phyloP scores from a whole-genome alignment of 345 rosid species.

The Bruguiera gymnorhiza region DNA sequence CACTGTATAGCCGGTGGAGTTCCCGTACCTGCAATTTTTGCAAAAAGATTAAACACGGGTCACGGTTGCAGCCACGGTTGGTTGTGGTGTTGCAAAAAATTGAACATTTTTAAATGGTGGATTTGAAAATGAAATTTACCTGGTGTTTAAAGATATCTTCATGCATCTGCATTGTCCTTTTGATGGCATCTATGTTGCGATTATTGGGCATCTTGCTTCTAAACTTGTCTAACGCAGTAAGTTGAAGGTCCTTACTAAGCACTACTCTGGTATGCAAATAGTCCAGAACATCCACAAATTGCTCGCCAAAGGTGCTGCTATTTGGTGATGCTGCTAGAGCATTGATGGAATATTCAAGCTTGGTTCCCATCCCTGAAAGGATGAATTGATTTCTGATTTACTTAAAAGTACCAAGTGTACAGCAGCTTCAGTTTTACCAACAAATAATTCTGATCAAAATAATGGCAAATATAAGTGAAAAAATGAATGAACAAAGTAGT shows the following conservation, averaged over 20 bases:
- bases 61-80: too few species aligned
- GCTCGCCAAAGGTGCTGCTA: constrained; percentile 29
- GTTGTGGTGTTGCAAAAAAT: too few species aligned
- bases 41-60: too few species aligned
- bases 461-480: too few species aligned
- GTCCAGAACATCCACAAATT: constrained; percentile 43
- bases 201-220: constrained; percentile 34
- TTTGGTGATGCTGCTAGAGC: constrained; percentile 32
- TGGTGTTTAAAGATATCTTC: constrained; percentile 72
- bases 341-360: constrained; percentile 39
- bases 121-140: constrained; percentile 29
- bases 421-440: not conserved
- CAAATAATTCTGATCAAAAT: too few species aligned
- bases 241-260: constrained; percentile 20
- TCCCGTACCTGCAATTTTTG: constrained; percentile 60
- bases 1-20: constrained; percentile 69
- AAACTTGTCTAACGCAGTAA: constrained; percentile 18
- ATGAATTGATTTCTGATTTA: constrained; percentile 12
- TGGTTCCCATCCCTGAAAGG: constrained; percentile 81
- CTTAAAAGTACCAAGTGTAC: not conserved
- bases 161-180: constrained; percentile 75
- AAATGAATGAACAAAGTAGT: not conserved
- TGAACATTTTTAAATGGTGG: not conserved
- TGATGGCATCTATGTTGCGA: constrained; percentile 53
- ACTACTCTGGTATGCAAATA: constrained; percentile 20